Conservation (phyloP, 2,329 filamentous ascomycete species). For the Plectosphaerella sp. region DNA sequence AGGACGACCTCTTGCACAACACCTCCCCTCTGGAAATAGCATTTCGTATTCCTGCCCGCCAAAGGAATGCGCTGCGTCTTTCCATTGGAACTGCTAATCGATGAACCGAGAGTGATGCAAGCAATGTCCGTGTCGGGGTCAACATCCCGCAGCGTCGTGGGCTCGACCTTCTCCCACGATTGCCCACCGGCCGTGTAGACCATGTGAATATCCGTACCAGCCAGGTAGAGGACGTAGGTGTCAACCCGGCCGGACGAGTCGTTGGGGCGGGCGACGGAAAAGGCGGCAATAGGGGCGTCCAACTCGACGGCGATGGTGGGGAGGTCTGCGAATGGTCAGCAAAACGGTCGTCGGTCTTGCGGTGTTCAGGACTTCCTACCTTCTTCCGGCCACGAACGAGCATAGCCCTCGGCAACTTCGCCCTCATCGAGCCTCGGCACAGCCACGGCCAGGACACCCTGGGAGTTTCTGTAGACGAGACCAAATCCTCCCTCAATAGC, state of each 20-base stretch:
- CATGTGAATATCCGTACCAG: conserved; percentile 1
- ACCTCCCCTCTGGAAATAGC: conserved; percentile 2
- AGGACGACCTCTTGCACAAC: conserved; percentile 1
- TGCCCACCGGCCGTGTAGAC: not conserved
- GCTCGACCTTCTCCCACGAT: not conserved
- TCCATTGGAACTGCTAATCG: not conserved
- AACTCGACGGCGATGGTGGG: not conserved
- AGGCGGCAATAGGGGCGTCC: not conserved
- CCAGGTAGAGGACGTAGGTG: not conserved
- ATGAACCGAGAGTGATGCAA: conserved; percentile 4
- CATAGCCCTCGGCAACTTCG: not conserved
- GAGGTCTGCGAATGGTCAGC: not conserved
- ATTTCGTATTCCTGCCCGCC: not conserved
- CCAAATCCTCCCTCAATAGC: conserved; percentile 2
- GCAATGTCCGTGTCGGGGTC: conserved; percentile 4
- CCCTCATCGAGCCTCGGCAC: not conserved
- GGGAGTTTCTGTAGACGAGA: not conserved
- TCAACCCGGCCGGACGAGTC: not conserved
- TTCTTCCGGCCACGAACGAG: not conserved
- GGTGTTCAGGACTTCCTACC: not conserved
- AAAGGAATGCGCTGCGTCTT: not conserved
- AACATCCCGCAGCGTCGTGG: not conserved
- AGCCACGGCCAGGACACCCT: not conserved
- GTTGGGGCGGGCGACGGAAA: conserved; percentile 1
- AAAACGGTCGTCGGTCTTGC: not conserved